phyloP scores from a whole-genome alignment of 2,329 filamentous ascomycete species.

The Domatiomyces catenatus region DNA sequence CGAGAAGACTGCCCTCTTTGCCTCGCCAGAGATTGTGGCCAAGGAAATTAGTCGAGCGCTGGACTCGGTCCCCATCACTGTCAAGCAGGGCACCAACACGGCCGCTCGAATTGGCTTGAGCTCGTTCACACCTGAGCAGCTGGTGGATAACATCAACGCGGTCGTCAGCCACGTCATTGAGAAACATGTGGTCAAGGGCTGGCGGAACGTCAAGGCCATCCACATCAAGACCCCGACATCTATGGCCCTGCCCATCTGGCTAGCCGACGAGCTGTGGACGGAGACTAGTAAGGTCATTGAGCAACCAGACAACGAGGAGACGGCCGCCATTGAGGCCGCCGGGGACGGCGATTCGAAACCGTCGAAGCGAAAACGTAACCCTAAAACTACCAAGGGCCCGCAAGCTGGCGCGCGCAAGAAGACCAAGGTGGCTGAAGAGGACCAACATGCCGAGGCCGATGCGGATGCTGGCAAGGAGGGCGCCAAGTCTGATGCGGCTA shows the following conservation, averaged over 20 bases:
- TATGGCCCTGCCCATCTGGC: slow-evolving; percentile 80
- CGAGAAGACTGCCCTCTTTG: slow-evolving; percentile 34
- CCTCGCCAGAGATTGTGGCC: slow-evolving; percentile 51
- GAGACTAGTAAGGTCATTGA: slow-evolving; percentile 49
- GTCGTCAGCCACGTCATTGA: slow-evolving; percentile 56
- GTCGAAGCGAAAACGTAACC: slow-evolving; percentile 15
- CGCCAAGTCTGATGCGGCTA: neutral
- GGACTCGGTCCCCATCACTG: slow-evolving; percentile 60
- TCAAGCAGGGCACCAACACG: slow-evolving; percentile 64
- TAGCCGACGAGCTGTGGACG: slow-evolving; percentile 83
- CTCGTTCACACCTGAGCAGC: slow-evolving; percentile 55
- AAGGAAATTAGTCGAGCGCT: slow-evolving; percentile 69
- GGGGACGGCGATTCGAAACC: neutral
- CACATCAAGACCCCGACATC: slow-evolving; percentile 87
- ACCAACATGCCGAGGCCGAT: slow-evolving; percentile 7
- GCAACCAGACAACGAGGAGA: slow-evolving; percentile 22
- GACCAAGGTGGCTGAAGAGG: slow-evolving; percentile 7
- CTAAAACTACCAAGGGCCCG: slow-evolving; percentile 11
- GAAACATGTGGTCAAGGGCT: slow-evolving; percentile 70
- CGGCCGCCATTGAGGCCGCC: slow-evolving; percentile 8
- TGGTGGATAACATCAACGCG: slow-evolving; percentile 65
- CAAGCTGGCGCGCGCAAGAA: slow-evolving; percentile 15
- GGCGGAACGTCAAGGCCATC: slow-evolving; percentile 68
- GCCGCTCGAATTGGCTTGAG: slow-evolving; percentile 66
- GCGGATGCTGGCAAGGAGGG: neutral